phyloP scores from a whole-genome alignment of 371 early-diverging fungal species.

The Funneliformis caledonium region DNA sequence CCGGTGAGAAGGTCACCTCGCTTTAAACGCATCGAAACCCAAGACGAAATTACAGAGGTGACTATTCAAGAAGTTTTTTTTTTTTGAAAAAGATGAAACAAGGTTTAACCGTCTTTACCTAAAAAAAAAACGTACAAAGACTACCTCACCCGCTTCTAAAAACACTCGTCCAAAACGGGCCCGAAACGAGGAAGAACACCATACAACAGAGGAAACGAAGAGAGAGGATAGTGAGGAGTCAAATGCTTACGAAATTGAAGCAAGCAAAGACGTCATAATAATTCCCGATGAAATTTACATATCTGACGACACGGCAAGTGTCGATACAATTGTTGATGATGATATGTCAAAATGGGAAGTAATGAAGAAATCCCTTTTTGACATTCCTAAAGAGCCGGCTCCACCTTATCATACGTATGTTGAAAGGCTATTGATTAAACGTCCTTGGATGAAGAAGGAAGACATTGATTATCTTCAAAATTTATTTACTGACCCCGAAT shows the following conservation, averaged over 20 bases:
- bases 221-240: not conserved
- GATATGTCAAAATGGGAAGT: not conserved
- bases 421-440: not conserved
- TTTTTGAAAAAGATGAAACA: not conserved
- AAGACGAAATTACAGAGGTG: not conserved
- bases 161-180: not conserved
- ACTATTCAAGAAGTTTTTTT: not conserved
- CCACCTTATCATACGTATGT: not conserved
- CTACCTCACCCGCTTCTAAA: not conserved
- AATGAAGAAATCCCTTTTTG: slow-evolving; percentile 5
- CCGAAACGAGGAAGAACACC: not conserved
- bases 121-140: not conserved
- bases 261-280: not conserved
- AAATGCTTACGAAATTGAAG: not conserved
- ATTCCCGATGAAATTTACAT: not conserved
- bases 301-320: not conserved
- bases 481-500: not conserved
- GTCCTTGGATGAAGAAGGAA: slow-evolving; percentile 24
- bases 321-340: not conserved
- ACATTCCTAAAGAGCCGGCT: not conserved
- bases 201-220: not conserved
- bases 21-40: not conserved
- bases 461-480: slow-evolving; percentile 14
- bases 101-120: not conserved
- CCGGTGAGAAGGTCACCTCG: not conserved